These are phyloP conservation scores for Nepenthes mirabilis DNA, from an alignment of 148 eudicot species.

Conservation along the genomic window DNA sequence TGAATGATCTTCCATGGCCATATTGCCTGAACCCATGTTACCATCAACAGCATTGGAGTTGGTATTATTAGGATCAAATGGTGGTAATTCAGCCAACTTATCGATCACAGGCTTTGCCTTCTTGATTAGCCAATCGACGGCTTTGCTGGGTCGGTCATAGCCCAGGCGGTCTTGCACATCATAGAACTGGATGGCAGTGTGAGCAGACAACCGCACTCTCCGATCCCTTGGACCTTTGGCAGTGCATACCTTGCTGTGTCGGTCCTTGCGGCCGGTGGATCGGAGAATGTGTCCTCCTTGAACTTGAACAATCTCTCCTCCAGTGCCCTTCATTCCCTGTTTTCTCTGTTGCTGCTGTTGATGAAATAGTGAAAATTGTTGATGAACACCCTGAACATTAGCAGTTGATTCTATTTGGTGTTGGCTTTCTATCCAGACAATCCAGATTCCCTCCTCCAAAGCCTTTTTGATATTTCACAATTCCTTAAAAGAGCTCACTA, in stretches of 20 bases:
- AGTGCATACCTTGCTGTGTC: constrained; percentile 36
- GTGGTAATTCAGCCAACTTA: constrained; percentile 22
- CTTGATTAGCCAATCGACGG: constrained; percentile 33
- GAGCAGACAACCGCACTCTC: constrained; percentile 31
- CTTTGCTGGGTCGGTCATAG: constrained; percentile 33
- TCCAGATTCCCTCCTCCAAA: no score
- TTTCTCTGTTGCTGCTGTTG: no score
- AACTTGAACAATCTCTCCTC: constrained; percentile 27
- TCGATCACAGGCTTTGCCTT: constrained; percentile 29
- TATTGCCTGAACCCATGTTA: constrained; percentile 4
- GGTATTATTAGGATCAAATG: constrained; percentile 20
- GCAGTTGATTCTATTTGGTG: no score
- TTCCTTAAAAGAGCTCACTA: no score
- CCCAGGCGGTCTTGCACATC: constrained; percentile 35
- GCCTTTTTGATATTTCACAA: no score
- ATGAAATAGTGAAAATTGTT: no score
- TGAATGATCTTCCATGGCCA: constrained; percentile 10
- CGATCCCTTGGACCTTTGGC: constrained; percentile 36
- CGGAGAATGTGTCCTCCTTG: constrained; percentile 39
- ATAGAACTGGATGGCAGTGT: constrained; percentile 36
- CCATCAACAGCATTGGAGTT: constrained; percentile 3
- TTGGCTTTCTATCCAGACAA: constrained; percentile 3
- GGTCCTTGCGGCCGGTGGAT: constrained; percentile 32
- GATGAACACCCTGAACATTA: no score
- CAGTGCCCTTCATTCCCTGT: not conserved